Evolutionary conservation across 208 protist species (phyloP), one percentile per base, ranked within the genome.

Genomic region (Acanthamoeba healyi): DNA sequence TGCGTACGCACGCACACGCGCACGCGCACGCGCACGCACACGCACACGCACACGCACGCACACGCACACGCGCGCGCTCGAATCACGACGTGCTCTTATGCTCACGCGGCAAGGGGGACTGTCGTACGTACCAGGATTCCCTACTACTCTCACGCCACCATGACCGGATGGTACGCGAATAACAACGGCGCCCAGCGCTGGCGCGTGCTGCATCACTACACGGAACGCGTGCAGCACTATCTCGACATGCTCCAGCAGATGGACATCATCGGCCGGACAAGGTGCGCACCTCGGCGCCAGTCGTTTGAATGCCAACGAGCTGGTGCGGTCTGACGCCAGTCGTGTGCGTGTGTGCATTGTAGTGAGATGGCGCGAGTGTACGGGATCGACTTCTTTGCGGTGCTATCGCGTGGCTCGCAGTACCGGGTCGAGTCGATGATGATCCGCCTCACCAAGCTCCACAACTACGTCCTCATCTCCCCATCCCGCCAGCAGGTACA

Each of bases 361-460:
- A 93, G 88, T 81, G 98, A 98, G 82, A 90, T 98, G 34, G 97
- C 97, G 0, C 81, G 96, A 2, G 74, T 98, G 0, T 98, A 96
- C 96, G 97, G 98, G 32, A 98, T 98, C 70, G 94, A 97, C 32
- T 98, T 98, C 46, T 94, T 94, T 24, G 93, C 82, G 46, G 97
- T 98, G 3, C n/a, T 98, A 26, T 94, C 74, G 12, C 87, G 97
- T 67, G 97, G 97, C 19, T 98, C 97, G 34, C 97, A 98, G 63
- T 98, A 96, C 88, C 74, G 96, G 2, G 97, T 98, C 2, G 97
- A 98, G 91, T 95, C 94, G 5, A 96, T 98, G 95, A 90, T 98
- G 72, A 32, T 97, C 9, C 63, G 97, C 14, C 24, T 98, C 0
- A 97, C 97, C 17, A 98, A 98, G 84, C 95, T 95, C 5, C 79